Evolutionary conservation across 2,329 filamentous ascomycete genomes (phyloP).

Genomic region (Albophoma yamanashiensis): DNA sequence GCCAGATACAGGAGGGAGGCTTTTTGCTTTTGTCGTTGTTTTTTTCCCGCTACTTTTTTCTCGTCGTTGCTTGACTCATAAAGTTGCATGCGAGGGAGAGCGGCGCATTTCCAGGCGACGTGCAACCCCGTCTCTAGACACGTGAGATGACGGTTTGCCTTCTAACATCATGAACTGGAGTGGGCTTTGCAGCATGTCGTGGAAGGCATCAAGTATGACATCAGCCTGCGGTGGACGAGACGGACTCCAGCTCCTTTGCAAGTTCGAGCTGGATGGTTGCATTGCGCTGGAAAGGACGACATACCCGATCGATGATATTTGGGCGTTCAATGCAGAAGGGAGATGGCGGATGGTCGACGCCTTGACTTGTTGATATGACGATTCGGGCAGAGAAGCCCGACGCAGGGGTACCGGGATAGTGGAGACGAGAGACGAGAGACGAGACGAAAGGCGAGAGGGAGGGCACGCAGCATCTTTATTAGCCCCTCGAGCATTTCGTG

Average conservation of each 20-base stretch:
- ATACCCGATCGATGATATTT: neutral
- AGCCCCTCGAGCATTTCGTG: no score
- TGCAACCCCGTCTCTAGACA: neutral
- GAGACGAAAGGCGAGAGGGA: neutral
- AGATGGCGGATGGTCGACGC: neutral
- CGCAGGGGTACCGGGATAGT: neutral
- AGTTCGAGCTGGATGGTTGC: neutral
- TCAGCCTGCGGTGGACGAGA: neutral
- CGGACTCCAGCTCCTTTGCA: neutral
- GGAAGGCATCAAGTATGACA: neutral
- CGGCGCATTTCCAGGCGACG: neutral
- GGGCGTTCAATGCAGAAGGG: neutral
- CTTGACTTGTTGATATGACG: neutral
- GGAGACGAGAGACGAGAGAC: neutral
- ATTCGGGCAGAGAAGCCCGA: neutral
- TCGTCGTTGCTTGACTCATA: neutral
- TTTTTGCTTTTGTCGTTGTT: neutral
- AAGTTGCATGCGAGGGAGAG: neutral
- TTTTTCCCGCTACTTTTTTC: neutral
- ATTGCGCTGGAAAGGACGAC: neutral
- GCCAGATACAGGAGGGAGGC: constrained; percentile 1
- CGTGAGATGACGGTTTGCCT: neutral
- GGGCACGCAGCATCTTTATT: no score
- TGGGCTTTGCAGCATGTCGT: neutral
- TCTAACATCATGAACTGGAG: neutral